phyloP scores from a whole-genome alignment of 805 yeast species.

The Limtongozyma cylindracea region DNA sequence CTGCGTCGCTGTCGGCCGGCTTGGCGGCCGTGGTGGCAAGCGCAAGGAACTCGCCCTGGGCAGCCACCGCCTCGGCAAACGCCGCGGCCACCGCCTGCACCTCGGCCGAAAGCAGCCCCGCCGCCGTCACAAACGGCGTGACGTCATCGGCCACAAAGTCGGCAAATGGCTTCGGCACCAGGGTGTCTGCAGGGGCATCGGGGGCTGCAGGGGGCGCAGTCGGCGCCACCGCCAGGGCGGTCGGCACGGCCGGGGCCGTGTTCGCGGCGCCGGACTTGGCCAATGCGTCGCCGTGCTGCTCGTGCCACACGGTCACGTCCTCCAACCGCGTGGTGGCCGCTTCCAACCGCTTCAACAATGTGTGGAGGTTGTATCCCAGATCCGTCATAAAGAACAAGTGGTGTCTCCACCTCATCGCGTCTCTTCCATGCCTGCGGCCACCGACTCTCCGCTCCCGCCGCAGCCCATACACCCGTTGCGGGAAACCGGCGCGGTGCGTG shows the following conservation, averaged over 20 bases:
- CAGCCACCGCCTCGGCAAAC: constrained; percentile 26
- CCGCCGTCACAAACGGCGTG: constrained; percentile 35
- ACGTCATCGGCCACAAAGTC: constrained; percentile 23
- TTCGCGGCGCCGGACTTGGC: constrained; percentile 3
- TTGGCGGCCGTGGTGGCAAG: constrained; percentile 36
- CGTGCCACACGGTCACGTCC: constrained; percentile 65
- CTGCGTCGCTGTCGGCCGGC: constrained; percentile 31
- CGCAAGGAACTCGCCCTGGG: constrained; percentile 30
- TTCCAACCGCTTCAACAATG: constrained; percentile 49
- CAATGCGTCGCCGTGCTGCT: constrained; percentile 16
- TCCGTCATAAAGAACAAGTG: too few species aligned
- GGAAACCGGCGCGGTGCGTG: constrained; percentile 11
- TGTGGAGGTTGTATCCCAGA: constrained; percentile 73
- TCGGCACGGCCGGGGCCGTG: constrained; percentile 1
- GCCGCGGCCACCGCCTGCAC: constrained; percentile 24
- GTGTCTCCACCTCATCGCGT: too few species aligned
- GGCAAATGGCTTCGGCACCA: constrained; percentile 22
- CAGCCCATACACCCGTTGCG: constrained; percentile 15
- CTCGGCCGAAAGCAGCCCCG: constrained; percentile 18
- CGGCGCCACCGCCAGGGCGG: constrained; percentile 1
- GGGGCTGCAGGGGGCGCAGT: constrained; percentile 2
- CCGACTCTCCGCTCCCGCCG: constrained; percentile 8
- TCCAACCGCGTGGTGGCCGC: constrained; percentile 87
- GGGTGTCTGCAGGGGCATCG: not conserved
- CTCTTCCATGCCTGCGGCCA: constrained; percentile 1